Percentiles rank a stretch among this genome's conserved stretches.
Conservation (phyloP, 2,329 filamentous ascomycete genomes). For the Torrubiella hemipterigena region DNA sequence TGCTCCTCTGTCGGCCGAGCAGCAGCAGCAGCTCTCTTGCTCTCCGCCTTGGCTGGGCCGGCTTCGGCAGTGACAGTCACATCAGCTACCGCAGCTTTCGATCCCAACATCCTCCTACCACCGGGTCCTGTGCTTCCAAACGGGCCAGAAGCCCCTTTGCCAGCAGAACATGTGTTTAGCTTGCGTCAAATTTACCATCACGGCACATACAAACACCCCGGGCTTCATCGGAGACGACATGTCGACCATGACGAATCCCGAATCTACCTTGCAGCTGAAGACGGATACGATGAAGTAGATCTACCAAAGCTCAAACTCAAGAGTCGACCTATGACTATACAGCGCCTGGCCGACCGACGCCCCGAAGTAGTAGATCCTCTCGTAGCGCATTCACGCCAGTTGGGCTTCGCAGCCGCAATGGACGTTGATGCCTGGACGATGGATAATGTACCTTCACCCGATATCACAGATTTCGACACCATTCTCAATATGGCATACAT, state of each 20-base stretch:
- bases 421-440: constrained; percentile 69
- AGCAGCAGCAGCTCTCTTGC: constrained; percentile 50
- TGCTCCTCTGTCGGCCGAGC: constrained; percentile 48
- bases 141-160: constrained; percentile 27
- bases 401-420: constrained; percentile 55
- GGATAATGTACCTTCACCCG: constrained; percentile 66
- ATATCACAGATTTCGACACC: constrained; percentile 76
- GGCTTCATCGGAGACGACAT: constrained; percentile 66
- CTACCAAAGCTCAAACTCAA: constrained; percentile 45
- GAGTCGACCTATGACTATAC: constrained; percentile 57
- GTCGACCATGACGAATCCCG: constrained; percentile 39
- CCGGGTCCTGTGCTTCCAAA: constrained; percentile 26
- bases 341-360: constrained; percentile 69
- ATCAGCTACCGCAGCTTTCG: constrained; percentile 20
- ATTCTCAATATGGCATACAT: constrained; percentile 78
- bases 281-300: constrained; percentile 37
- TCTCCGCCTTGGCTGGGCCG: constrained; percentile 54
- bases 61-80: constrained; percentile 24
- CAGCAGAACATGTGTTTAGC: constrained; percentile 48
- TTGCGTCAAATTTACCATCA: constrained; percentile 90
- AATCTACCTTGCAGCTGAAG: constrained; percentile 52
- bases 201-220: constrained; percentile 67
- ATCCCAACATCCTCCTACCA: constrained; percentile 31
- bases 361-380: constrained; percentile 67
- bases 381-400: constrained; percentile 58